Evolutionary conservation across 345 rosid species (phyloP).

Genomic region (Dimocarpus longan): DNA sequence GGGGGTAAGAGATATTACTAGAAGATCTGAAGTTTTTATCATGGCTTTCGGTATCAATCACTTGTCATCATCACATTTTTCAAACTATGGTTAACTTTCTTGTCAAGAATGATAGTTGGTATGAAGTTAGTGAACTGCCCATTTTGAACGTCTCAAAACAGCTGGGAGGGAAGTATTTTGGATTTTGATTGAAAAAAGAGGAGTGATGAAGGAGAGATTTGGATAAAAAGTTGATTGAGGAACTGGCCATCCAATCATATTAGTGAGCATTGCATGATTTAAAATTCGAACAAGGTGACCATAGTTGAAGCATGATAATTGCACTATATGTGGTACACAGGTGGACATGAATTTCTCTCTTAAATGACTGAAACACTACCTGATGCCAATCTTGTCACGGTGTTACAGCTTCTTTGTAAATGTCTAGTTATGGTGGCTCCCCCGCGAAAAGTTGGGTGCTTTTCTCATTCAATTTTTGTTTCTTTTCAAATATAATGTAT

Average conservation of each 20-base stretch:
- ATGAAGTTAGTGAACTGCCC: neutral
- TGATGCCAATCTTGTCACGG: conserved; percentile 13
- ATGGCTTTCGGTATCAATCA: neutral
- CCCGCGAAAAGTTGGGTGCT: conserved; percentile 14
- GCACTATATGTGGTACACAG: conserved; percentile 25
- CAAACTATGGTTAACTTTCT: neutral
- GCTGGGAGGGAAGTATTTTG: neutral
- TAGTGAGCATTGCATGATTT: neutral
- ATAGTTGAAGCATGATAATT: conserved; percentile 20
- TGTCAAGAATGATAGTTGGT: neutral
- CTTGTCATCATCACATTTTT: neutral
- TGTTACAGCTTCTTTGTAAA: conserved; percentile 20
- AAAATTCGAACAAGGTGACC: conserved; percentile 13
- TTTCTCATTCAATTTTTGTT: conserved; percentile 12
- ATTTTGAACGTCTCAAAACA: neutral
- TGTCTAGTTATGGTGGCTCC: conserved; percentile 22
- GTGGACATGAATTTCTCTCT: conserved; percentile 21
- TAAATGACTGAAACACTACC: conserved; percentile 19
- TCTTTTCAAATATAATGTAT: neutral
- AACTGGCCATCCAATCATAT: neutral
- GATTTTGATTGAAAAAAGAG: neutral
- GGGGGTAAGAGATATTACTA: neutral
- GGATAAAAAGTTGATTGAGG: neutral
- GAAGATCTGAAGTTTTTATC: neutral
- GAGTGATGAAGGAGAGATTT: neutral